A percentile compares a stretch with the other conserved stretches of the same genome.
Conservation (phyloP, 805 yeast genomes). For the Candida xiaguanensis region DNA sequence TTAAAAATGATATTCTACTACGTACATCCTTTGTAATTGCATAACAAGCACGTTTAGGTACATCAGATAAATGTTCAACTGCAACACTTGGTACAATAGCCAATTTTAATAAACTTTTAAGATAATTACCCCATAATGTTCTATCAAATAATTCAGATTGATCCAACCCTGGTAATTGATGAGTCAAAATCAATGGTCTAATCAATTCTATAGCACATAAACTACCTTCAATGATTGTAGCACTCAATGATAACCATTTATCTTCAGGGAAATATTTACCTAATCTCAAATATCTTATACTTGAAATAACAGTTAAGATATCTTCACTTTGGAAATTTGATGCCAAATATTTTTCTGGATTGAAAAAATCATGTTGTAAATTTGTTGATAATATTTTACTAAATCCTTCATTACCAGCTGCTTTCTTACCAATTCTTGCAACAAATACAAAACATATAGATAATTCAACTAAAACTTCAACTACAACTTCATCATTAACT, state of each 20-base stretch:
- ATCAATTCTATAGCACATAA: conserved; percentile 52
- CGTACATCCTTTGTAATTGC: conserved; percentile 63
- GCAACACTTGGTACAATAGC: conserved; percentile 68
- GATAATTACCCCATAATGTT: conserved; percentile 64
- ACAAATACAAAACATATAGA: conserved; percentile 57
- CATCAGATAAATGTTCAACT: conserved; percentile 63
- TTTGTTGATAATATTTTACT: conserved; percentile 32
- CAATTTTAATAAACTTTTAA: conserved; percentile 53
- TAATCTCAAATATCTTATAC: conserved; percentile 48
- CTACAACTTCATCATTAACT: conserved; percentile 63
- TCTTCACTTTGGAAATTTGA: conserved; percentile 43
- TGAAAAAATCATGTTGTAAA: conserved; percentile 34
- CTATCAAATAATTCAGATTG: conserved; percentile 53
- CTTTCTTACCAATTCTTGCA: conserved; percentile 45
- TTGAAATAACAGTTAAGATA: conserved; percentile 39
- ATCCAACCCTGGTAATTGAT: conserved; percentile 50
- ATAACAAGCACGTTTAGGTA: conserved; percentile 69
- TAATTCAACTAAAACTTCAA: conserved; percentile 70
- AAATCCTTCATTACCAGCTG: conserved; percentile 43
- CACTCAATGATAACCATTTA: conserved; percentile 70
- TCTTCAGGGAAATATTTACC: conserved; percentile 61
- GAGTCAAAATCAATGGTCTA: conserved; percentile 44
- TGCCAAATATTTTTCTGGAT: conserved; percentile 29
- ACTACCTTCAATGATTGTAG: conserved; percentile 54
- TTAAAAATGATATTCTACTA: conserved; percentile 49